A percentile compares a stretch with the other conserved stretches of the same genome.
phyloP scores from a whole-genome alignment of 1,284 basidiomycete species.

The Tausonia pullulans region DNA sequence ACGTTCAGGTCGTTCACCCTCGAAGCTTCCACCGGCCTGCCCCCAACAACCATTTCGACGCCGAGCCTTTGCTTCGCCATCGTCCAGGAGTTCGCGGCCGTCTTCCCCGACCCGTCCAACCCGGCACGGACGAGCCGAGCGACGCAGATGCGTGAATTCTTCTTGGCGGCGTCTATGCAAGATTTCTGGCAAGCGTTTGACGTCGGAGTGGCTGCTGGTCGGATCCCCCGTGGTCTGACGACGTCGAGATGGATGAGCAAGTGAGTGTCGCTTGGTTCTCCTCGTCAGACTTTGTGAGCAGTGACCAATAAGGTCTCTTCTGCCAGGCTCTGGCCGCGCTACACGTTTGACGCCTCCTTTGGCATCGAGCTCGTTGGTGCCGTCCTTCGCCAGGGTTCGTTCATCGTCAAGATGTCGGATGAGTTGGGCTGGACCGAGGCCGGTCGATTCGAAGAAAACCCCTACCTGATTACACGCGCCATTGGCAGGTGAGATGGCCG shows the following conservation, averaged over 20 bases:
- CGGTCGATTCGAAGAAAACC: constrained; percentile 15
- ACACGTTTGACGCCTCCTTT: background rate
- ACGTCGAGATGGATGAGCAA: background rate
- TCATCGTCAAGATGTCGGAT: constrained; percentile 22
- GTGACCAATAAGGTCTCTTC: background rate
- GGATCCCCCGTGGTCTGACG: background rate
- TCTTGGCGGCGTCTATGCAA: background rate
- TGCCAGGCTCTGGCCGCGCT: background rate
- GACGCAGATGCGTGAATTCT: background rate
- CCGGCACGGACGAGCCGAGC: background rate
- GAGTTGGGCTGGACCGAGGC: constrained; percentile 20
- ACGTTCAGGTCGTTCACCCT: background rate
- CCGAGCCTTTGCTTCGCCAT: background rate
- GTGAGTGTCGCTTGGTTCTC: background rate
- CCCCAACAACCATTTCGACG: background rate
- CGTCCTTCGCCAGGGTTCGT: constrained; percentile 21
- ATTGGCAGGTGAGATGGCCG: constrained; percentile 6
- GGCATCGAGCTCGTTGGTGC: constrained; percentile 17
- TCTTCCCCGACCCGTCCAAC: background rate
- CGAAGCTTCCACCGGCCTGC: background rate
- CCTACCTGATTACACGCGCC: constrained; percentile 15
- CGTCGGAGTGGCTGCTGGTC: background rate
- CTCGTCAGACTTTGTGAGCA: background rate
- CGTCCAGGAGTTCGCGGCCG: background rate
- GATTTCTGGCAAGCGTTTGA: background rate